Conservation (phyloP, 768 basidiomycete genomes). For the Candolleomyces efflorescens region DNA sequence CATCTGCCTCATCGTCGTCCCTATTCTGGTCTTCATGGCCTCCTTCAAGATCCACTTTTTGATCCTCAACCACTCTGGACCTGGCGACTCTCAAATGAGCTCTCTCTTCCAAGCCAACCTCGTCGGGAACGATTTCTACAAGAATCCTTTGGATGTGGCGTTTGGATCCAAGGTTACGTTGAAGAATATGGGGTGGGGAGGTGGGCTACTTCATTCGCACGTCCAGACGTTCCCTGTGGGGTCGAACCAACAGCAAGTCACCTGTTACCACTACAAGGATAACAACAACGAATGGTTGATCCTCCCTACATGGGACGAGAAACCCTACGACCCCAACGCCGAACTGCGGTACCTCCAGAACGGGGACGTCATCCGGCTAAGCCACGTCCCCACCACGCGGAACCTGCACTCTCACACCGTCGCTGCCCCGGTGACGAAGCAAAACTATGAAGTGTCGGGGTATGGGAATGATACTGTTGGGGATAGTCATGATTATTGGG, state of each 20-base stretch:
- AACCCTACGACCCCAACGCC: conserved; percentile 59
- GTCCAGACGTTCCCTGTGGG: conserved; percentile 93
- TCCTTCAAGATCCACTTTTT: conserved; percentile 97
- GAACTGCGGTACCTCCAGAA: conserved; percentile 68
- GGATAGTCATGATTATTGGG: conserved; percentile 87
- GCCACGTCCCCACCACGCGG: conserved; percentile 77
- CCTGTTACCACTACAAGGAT: conserved; percentile 99
- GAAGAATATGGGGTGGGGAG: conserved; percentile 98
- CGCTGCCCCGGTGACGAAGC: conserved; percentile 83
- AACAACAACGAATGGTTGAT: conserved; percentile 92
- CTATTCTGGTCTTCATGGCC: conserved; percentile 88
- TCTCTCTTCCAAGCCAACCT: conserved; percentile 98
- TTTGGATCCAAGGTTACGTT: conserved; percentile 88
- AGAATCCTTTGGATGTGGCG: conserved; percentile 91
- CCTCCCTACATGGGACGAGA: conserved; percentile 77
- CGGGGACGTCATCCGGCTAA: conserved; percentile 69
- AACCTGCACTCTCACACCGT: conserved; percentile 92
- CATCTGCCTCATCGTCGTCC: conserved; percentile 81
- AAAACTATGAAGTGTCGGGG: conserved; percentile 87
- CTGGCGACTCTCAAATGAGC: conserved; percentile 98
- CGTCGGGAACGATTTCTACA: conserved; percentile 88
- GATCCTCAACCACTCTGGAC: conserved; percentile 89
- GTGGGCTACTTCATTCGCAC: conserved; percentile 95
- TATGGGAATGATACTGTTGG: conserved; percentile 92
- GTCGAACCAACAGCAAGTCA: conserved; percentile 92